Evolutionary conservation across 2,329 filamentous ascomycete genomes (phyloP).

Genomic region (Xylariaceae sp.): DNA sequence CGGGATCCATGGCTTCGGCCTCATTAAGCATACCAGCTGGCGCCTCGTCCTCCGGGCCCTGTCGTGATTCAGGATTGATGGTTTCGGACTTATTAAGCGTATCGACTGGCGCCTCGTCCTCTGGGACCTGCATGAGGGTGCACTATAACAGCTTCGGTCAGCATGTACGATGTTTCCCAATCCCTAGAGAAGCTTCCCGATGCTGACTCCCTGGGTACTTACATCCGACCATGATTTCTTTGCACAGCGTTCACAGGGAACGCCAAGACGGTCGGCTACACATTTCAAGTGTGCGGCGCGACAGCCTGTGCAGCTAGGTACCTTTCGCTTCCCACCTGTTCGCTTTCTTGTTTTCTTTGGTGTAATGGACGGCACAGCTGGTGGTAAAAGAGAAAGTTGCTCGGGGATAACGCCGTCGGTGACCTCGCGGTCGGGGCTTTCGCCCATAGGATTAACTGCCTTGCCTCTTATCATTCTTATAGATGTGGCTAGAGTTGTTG

Average conservation of each 20-base stretch:
- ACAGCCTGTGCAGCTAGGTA: constrained; percentile 24
- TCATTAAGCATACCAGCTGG: too few relatives aligned
- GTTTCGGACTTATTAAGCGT: background rate
- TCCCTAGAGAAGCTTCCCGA: background rate
- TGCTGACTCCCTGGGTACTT: constrained; percentile 6
- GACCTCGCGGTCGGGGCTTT: background rate
- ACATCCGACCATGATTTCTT: constrained; percentile 28
- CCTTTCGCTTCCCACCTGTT: constrained; percentile 17
- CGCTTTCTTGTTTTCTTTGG: constrained; percentile 22
- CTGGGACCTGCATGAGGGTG: constrained; percentile 21
- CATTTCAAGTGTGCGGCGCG: constrained; percentile 30
- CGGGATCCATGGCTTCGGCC: background rate
- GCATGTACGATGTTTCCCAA: constrained; percentile 1
- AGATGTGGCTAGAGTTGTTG: background rate
- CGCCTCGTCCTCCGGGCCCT: too few relatives aligned
- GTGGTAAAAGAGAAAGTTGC: background rate
- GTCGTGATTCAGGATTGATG: background rate
- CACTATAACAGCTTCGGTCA: constrained; percentile 14
- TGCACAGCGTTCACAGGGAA: constrained; percentile 30
- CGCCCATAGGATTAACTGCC: background rate
- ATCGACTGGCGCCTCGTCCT: background rate
- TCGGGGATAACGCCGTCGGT: constrained; percentile 9
- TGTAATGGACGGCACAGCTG: background rate
- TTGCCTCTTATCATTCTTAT: background rate
- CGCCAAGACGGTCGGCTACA: constrained; percentile 28